Conservation (phyloP, 495 filamentous ascomycete genomes). For the Daldinia caldariorum region DNA sequence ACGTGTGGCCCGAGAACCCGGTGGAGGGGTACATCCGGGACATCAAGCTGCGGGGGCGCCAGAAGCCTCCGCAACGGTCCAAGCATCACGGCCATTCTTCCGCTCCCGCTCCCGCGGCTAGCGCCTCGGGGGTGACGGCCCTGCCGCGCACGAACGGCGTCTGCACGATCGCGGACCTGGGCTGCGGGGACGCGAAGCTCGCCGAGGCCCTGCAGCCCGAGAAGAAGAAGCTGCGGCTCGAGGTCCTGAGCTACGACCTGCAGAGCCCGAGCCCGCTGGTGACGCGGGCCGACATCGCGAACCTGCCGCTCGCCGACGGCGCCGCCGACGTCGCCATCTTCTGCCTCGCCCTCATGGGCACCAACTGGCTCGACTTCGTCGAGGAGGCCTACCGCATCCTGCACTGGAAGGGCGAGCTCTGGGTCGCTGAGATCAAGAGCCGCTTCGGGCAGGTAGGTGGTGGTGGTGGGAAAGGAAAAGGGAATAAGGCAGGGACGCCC, state of each 20-base stretch:
- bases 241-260: constrained; percentile 60
- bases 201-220: constrained; percentile 72
- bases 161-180: constrained; percentile 82
- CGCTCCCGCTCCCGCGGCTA: constrained; percentile 21
- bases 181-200: constrained; percentile 71
- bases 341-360: constrained; percentile 97
- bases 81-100: constrained; percentile 34
- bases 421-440: constrained; percentile 95
- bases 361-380: constrained; percentile 95
- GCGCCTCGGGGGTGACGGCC: constrained; percentile 41
- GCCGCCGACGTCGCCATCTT: constrained; percentile 87
- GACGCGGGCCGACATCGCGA: constrained; percentile 86
- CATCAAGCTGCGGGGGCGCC: constrained; percentile 67
- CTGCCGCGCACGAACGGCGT: constrained; percentile 62
- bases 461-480: constrained; percentile 46
- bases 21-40: constrained; percentile 80
- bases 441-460: constrained; percentile 75
- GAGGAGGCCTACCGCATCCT: constrained; percentile 93
- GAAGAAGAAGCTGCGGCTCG: constrained; percentile 53
- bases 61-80: constrained; percentile 43
- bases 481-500: constrained; percentile 57
- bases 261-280: constrained; percentile 73
- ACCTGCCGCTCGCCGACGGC: constrained; percentile 75
- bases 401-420: constrained; percentile 91
- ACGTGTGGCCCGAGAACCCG: constrained; percentile 94